Evolutionary conservation across 169 alveolate genomes (phyloP).

Genomic region (Plasmodium coatneyi): DNA sequence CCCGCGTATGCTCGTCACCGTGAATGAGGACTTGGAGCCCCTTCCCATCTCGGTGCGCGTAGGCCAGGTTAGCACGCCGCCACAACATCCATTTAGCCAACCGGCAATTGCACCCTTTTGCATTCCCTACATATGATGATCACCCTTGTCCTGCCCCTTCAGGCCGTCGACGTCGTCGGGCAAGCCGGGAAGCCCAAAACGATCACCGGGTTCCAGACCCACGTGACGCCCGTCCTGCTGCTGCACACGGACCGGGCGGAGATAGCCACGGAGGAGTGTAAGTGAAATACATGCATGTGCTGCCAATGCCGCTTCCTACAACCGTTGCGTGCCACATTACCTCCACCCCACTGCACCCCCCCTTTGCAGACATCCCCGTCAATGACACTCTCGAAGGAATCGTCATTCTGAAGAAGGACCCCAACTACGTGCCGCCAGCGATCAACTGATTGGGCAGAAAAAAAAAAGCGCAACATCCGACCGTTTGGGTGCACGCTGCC

Average conservation of each 20-base stretch:
- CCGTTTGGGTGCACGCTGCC: not conserved
- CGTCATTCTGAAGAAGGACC: slow-evolving; percentile 76
- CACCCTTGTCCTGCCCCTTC: not conserved
- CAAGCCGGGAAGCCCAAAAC: slow-evolving; percentile 98
- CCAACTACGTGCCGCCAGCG: slow-evolving; percentile 65
- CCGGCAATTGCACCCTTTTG: not conserved
- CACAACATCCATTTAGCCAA: slow-evolving; percentile 32
- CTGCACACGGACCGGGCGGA: slow-evolving; percentile 94
- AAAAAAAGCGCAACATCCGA: not conserved
- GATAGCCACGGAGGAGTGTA: slow-evolving; percentile 93
- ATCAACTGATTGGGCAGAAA: not conserved
- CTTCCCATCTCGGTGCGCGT: slow-evolving; percentile 89
- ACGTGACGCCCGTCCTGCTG: slow-evolving; percentile 97
- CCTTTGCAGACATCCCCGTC: slow-evolving; percentile 56
- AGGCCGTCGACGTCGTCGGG: slow-evolving; percentile 97
- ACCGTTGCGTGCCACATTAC: slow-evolving; percentile 4
- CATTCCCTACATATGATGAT: not conserved
- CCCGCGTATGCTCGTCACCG: slow-evolving; percentile 90
- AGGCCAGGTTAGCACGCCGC: slow-evolving; percentile 72
- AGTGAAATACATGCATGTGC: not conserved
- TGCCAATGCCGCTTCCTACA: not conserved
- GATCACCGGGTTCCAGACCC: slow-evolving; percentile 99
- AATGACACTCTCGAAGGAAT: slow-evolving; percentile 76
- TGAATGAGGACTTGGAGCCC: slow-evolving; percentile 93
- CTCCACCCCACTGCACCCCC: not conserved